Conservation (phyloP, 2,329 filamentous ascomycete genomes). For the Thelonectria blattea region DNA sequence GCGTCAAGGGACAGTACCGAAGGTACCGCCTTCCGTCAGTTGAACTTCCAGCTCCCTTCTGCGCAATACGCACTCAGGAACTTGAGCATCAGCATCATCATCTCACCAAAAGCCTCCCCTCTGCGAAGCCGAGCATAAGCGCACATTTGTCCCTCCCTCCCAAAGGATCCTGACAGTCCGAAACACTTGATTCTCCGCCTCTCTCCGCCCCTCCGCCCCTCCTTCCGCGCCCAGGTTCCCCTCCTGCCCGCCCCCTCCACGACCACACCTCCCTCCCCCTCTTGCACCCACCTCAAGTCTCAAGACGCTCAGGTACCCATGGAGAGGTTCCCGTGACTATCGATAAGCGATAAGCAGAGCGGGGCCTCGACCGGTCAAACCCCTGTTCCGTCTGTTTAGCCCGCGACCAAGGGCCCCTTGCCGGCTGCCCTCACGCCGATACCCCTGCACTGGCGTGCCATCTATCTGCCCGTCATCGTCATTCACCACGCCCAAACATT, state of each 20-base stretch:
- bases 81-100: too few relatives aligned
- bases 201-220: slow-evolving; percentile 10
- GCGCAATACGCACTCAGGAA: too few relatives aligned
- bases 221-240: slow-evolving; percentile 1
- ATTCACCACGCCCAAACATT: not conserved
- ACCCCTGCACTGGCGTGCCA: slow-evolving; percentile 11
- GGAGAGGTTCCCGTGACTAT: slow-evolving; percentile 19
- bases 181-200: slow-evolving; percentile 4
- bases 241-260: not conserved
- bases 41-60: too few relatives aligned
- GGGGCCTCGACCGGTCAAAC: slow-evolving; percentile 1
- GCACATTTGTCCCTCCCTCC: not conserved
- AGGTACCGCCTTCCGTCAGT: not conserved
- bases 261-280: too few relatives aligned
- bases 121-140: too few relatives aligned
- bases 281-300: too few relatives aligned
- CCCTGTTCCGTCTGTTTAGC: slow-evolving; percentile 13
- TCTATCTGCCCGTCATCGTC: slow-evolving; percentile 12
- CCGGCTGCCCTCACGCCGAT: not conserved
- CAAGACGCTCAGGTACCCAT: not conserved
- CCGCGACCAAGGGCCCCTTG: slow-evolving; percentile 10
- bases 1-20: not conserved
- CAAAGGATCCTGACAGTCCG: not conserved
- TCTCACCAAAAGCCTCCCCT: too few relatives aligned
- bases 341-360: slow-evolving; percentile 25